Evolutionary conservation across 257 asterid species (phyloP).

Genomic region (Solanum appendiculatum): DNA sequence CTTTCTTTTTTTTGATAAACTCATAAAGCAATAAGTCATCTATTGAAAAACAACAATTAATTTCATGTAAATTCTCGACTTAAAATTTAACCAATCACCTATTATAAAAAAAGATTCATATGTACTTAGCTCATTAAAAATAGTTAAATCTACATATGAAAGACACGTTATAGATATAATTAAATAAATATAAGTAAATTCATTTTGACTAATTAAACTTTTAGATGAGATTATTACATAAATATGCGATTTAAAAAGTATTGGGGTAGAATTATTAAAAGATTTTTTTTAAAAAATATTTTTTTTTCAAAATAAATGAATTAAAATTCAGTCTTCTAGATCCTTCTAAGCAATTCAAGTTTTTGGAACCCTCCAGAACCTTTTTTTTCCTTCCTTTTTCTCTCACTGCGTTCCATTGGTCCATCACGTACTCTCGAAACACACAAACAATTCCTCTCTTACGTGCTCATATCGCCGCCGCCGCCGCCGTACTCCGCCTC

Average conservation of each 20-base stretch:
- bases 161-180: too few relatives aligned
- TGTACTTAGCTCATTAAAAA: not conserved
- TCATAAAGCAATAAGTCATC: not conserved
- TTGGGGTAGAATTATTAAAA: too few relatives aligned
- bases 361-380: not conserved
- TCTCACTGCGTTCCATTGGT: not conserved
- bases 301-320: too few relatives aligned
- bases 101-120: not conserved
- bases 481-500: not conserved
- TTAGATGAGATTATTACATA: not conserved
- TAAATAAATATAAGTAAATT: not conserved
- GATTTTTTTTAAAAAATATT: too few relatives aligned
- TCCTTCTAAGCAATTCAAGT: not conserved
- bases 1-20: not conserved
- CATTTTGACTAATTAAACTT: rapidly evolving
- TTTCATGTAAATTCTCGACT: too few relatives aligned
- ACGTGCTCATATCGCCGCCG: not conserved
- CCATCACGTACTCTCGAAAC: not conserved
- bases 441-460: not conserved
- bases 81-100: not conserved
- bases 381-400: not conserved
- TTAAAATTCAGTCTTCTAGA: not conserved
- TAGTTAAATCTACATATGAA: too few relatives aligned
- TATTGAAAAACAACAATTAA: not conserved
- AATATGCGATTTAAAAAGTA: too few relatives aligned